Base-by-base conservation (phyloP, 345 rosid genomes). In the Brassica incana region DNA sequence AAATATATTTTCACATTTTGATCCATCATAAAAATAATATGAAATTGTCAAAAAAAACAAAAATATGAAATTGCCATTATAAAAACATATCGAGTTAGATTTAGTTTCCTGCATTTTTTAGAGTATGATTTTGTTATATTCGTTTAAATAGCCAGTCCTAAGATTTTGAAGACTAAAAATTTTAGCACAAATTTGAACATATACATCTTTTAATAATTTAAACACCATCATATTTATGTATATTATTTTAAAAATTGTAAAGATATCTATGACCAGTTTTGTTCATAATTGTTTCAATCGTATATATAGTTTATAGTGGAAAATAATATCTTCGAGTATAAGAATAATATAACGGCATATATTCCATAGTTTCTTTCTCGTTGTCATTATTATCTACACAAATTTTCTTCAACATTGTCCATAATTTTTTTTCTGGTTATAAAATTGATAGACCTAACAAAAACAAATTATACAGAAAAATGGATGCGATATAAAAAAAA, bases 291-390 rank as follows among this genome's bases (percentile, higher is more conserved):
- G 10, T 36, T 36, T 36, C 40, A 36, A 36, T 7, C 40, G 40
- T 18, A 18, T 16, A 16, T 36, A 36, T 36, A 36, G 8, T 36
- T 33, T 36, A 7, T 36, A 36, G 48, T 8, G 12, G 48, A 40
- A 40, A 40, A 36, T 36, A 40, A 60, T 5, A 27, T 23, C 3
- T 11, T 48, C 5, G 35, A 48, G 12, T 54, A 63, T 50, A 35
- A 33, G 27, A 65, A 74, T 64, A n/a, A 54, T 15, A 54, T 52
- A 35, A 8, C 54, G 58, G 56, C 72, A 54, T 75, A 54, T 56
- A 75, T 2, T 65, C 72, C 65, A 52, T 65, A 62, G 65, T 8
- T 58, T 3, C 8, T 20, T 23, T 25, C 18, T 20, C 30, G 14
- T 3, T 20, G 30, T 59, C 60, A 59, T 8, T 20, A 59, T 20